Evolutionary conservation across 140 eudicot genomes (phyloP).

Genomic region (Flaveria floridana): DNA sequence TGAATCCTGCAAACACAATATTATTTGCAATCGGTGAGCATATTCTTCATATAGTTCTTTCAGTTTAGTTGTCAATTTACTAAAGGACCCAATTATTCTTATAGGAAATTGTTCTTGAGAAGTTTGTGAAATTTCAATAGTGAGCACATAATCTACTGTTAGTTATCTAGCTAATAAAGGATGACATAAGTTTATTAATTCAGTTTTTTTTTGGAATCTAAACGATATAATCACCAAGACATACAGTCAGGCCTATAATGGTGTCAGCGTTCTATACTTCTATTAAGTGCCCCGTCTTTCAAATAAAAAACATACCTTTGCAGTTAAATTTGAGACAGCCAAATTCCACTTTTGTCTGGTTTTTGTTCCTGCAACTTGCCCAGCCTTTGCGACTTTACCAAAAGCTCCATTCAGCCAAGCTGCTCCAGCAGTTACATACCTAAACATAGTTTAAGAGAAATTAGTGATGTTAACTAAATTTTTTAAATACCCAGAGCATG

Average conservation of each 20-base stretch:
- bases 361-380: slow-evolving; percentile 92
- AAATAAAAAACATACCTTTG: slow-evolving; percentile 53
- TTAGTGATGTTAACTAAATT: background rate
- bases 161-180: slow-evolving; percentile 1
- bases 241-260: slow-evolving; percentile 7
- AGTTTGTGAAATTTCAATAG: background rate
- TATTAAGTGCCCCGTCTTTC: background rate
- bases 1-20: slow-evolving; percentile 37
- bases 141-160: background rate
- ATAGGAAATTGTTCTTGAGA: background rate
- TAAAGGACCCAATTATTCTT: background rate
- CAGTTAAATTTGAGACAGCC: slow-evolving; percentile 81
- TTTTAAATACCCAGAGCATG: slow-evolving; percentile 12
- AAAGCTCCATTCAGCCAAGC: slow-evolving; percentile 96
- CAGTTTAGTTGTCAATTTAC: background rate
- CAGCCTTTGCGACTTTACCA: slow-evolving; percentile 89
- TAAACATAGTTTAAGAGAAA: slow-evolving; percentile 29
- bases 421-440: slow-evolving; percentile 96
- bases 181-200: background rate
- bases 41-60: background rate
- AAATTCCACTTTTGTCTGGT: slow-evolving; percentile 81
- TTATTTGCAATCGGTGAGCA: background rate
- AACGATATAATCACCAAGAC: background rate
- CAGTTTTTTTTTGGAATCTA: background rate
- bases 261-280: background rate